Base-by-base conservation (phyloP, 306 rosid genomes). In the Trifolium pratense region DNA sequence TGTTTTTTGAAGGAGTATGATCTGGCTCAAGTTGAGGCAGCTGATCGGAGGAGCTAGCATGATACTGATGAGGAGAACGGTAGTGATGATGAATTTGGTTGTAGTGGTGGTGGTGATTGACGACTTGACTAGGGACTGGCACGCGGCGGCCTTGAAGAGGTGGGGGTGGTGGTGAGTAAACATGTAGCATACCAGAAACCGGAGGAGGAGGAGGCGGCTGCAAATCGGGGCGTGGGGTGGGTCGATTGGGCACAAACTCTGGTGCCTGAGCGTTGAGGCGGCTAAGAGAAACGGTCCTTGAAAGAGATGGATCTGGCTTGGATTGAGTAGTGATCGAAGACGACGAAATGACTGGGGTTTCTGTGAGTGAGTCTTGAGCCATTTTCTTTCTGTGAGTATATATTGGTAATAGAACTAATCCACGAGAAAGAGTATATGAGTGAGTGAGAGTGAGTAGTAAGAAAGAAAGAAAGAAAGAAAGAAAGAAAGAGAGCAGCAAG, bases 221-320 rank as follows among this genome's bases (percentile, higher is more conserved):
- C 34, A 78, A 85, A 75, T 83, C 88, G 69, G 86, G 1, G 42
- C 92, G 87, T 17, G 84, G 79, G 34, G 83, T 75, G 32, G 93
- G 93, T 26, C 31, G 31, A 26, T 4, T 26, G 31, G 31, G 31
- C 25, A 93, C 94, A 61, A 91, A 93, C 78, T 88, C 98, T 3
- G 90, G 93, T 12, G 98, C 98, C 83, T 80, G 90, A 0, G 98
- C 98, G 89, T 93, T 93, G 82, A 93, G 97, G 20, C 92, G 87
- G 65, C 98, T 89, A 57, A 85, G 81, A 13, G 97, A 93, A 53
- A 62, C 78, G 86, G 60, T 91, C 14, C 86, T 82, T 4, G 89
- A 79, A 3, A 86, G 83, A 58, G 87, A 62, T 45, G 90, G 89
- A 83, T 87, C 92, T 67, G 89, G 31, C 31, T 26, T 26, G 5